A percentile compares a stretch with the other conserved stretches of the same genome.
phyloP scores from a whole-genome alignment of 116 monocot species.

The Phalaenopsis hybrid region DNA sequence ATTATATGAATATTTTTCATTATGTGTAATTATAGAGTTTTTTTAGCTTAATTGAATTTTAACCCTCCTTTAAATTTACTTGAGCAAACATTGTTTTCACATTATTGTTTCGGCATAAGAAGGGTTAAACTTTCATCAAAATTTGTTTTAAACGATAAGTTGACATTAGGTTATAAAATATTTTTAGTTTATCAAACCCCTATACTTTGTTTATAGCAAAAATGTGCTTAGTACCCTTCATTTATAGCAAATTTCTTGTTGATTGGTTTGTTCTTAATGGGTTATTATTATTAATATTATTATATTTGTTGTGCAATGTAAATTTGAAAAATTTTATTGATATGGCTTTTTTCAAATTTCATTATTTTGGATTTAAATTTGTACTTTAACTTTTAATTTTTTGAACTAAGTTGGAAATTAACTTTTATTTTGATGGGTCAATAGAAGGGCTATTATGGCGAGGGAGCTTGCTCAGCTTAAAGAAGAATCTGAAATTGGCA shows the following conservation, averaged over 20 bases:
- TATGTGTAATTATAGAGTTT: no score
- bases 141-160: no score
- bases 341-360: not conserved
- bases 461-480: conserved; percentile 75
- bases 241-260: not conserved
- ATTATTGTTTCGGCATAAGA: no score
- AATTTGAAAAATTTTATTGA: not conserved
- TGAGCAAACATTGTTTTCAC: no score
- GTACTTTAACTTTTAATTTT: not conserved
- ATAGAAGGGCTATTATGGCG: conserved; percentile 73
- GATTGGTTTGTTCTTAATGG: not conserved
- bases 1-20: no score
- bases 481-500: conserved; percentile 58
- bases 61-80: no score
- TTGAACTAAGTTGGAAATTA: not conserved
- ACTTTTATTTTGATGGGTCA: conserved; percentile 9
- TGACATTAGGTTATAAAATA: no score
- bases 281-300: not conserved
- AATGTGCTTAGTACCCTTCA: no score
- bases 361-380: not conserved
- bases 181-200: no score
- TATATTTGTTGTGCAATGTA: not conserved
- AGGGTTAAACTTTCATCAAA: no score
- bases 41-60: no score
- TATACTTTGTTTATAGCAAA: no score